Percentiles rank a stretch among this genome's conserved stretches.
Conservation (phyloP, 176 grass and related monocot genomes). For the Avena sativa region DNA sequence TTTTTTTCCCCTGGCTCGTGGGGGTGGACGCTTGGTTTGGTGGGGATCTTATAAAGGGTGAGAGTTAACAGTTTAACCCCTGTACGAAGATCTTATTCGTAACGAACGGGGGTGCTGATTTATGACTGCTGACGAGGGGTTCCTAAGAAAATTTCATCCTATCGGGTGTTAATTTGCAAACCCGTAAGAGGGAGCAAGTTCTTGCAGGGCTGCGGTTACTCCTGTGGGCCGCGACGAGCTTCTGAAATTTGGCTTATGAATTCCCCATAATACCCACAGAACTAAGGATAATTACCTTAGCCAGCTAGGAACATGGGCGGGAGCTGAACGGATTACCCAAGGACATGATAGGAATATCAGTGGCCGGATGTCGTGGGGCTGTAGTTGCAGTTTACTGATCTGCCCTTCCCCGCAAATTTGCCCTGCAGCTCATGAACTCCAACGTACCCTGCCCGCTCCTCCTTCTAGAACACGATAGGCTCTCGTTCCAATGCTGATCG, state of each 20-base stretch:
- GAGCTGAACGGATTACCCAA: not conserved
- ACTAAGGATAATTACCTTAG: not conserved
- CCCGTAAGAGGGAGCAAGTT: not conserved
- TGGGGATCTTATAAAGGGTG: slow-evolving; percentile 15
- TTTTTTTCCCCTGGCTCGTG: not conserved
- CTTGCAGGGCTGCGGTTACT: slow-evolving; percentile 4
- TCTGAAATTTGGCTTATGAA: slow-evolving; percentile 16
- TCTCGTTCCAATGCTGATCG: too few relatives aligned
- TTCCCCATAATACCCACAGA: not conserved
- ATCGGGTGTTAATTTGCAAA: not conserved
- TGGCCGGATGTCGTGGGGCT: not conserved
- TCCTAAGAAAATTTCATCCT: accelerated
- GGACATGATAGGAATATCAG: not conserved
- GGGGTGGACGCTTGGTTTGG: not conserved
- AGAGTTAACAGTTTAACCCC: accelerated
- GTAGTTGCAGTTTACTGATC: not conserved
- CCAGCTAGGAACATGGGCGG: not conserved
- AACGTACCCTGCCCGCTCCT: too few relatives aligned
- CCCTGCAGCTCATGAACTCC: not conserved
- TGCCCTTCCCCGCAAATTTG: not conserved
- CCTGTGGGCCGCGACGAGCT: not conserved
- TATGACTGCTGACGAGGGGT: accelerated
- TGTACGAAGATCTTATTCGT: accelerated
- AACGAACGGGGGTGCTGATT: accelerated
- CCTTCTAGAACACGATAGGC: too few relatives aligned